Evolutionary conservation across 768 basidiomycete genomes (phyloP), one percentile per base, ranked within the genome.

Genomic region (Boletus rubropictus): DNA sequence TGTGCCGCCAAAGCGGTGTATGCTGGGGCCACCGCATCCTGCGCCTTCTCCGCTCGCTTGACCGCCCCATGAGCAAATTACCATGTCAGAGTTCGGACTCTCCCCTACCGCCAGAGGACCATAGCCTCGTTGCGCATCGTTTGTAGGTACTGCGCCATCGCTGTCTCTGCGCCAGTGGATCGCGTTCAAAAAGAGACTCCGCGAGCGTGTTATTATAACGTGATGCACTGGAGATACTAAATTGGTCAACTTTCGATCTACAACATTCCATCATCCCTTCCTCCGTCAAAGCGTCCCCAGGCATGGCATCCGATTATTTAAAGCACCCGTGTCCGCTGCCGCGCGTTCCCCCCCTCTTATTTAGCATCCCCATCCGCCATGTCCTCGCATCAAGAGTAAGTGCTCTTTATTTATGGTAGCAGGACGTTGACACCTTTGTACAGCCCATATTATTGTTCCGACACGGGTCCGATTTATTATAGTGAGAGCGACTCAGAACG

Each of bases 161-260:
- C 7, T 37, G 20, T 25, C 44, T 35, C 39, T 39, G 27, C 43
- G 4, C 44, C 39, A 24, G 31, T 44, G 38, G 22, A 24, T 31
- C 33, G 22, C 34, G 17, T 33, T 4, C 21, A 17, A 28, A 33
- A 58, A 51, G 20, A 37, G n/a, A 48, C 56, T 55, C 47, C 52
- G 49, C 49, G 51, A 20, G 41, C 31, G 5, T 31, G 44, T 46
- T 55, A n/a, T n/a, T n/a, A n/a, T n/a, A 22, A 61, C 56, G 61
- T 57, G 44, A 52, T 59, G 38, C 62, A 66, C 64, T 60, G 61
- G 62, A 64, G 53, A 35, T 49, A 38, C 59, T 31, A 56, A 62
- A 56, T 41, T 39, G 39, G 53, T 22, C 50, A 27, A 32, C 37
- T 18, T 49, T 43, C 44, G 53, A 62, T 58, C 42, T 41, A 25